Base-by-base conservation (phyloP, 2,329 filamentous ascomycete species). In the Claviceps spartinae region DNA sequence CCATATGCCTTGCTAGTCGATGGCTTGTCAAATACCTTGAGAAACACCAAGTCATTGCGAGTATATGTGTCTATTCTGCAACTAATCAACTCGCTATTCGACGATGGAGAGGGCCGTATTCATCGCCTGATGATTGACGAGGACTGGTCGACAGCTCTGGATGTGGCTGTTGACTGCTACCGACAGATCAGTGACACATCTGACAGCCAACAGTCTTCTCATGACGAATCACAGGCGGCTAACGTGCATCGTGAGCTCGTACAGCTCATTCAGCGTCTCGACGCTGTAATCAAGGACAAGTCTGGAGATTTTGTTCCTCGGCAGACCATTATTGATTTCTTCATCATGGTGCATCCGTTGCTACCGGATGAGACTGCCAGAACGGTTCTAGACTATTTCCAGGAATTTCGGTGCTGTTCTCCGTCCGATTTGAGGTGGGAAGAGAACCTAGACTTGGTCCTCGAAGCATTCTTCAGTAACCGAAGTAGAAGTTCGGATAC, bases 391-490 rank as follows among this genome's bases (percentile, higher is more conserved):
- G 76, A 80, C 45, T 81, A 86, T 61, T 85, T 83, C 56, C 75
- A 77, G 52, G 79, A 86, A 50, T 83, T 85, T 56, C 74, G 83
- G 46, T 82, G 80, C 59, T 85, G 86, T 59, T 84, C 83, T 45
- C 85, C 85, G 2, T 86, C 85, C 0, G 83, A 87, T 58, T 66
- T 74, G 47, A 71, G 78, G 38, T 89, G 85, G 85, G 75, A 84
- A 55, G 67, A 74, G 2, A 85, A 86, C 50, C 71, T 85, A 51
- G 68, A 70, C 16, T 67, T 79, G 26, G 73, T 88, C 1, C 63
- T 87, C 16, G 70, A 77, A 20, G 75, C 75, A 1, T 83, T 88
- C 60, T 81, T 86, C 58, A 74, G 76, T 43, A 79, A 86, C 59
- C 73, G 72, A 36, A 69, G 66, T 11, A 77, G 83, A 44, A 81